These are phyloP conservation scores for Gnomoniopsis sp. DNA, from an alignment of 2,329 filamentous ascomycete genomes.

Conservation along the genomic window DNA sequence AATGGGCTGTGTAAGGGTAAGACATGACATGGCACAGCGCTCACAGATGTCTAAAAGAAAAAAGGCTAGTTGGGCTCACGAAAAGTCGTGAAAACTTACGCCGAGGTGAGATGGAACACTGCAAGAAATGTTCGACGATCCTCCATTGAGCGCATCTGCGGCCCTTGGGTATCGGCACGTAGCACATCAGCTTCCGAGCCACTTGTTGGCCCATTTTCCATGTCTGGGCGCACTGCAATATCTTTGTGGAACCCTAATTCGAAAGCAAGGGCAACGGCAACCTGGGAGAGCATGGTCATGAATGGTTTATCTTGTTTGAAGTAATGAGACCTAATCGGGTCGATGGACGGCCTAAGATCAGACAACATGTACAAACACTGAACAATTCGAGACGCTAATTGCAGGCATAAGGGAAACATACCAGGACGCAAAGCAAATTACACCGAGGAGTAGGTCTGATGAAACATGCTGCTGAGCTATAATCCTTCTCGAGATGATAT, in stretches of 20 bases:
- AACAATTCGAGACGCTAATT: too few relatives aligned
- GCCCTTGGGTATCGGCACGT: neutral
- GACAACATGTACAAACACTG: neutral
- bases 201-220: neutral
- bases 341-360: neutral
- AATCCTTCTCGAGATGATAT: slow-evolving; percentile 9
- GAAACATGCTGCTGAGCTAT: slow-evolving; percentile 11
- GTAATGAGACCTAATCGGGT: slow-evolving; percentile 23
- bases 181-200: neutral
- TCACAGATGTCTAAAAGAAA: too few relatives aligned
- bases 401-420: neutral
- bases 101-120: slow-evolving; percentile 22
- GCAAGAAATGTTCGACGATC: slow-evolving; percentile 15
- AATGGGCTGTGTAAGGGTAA: too few relatives aligned
- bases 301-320: slow-evolving; percentile 27
- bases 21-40: too few relatives aligned
- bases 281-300: slow-evolving; percentile 23
- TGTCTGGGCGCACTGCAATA: neutral
- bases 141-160: slow-evolving; percentile 6
- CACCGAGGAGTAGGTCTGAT: slow-evolving; percentile 13
- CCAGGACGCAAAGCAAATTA: slow-evolving; percentile 14
- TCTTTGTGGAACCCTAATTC: slow-evolving; percentile 25
- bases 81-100: slow-evolving; percentile 17
- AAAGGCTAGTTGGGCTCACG: too few relatives aligned
- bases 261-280: slow-evolving; percentile 23